These are phyloP conservation scores for Plicaturopsis crispa DNA, from an alignment of 768 basidiomycete species.

Conservation along the genomic window DNA sequence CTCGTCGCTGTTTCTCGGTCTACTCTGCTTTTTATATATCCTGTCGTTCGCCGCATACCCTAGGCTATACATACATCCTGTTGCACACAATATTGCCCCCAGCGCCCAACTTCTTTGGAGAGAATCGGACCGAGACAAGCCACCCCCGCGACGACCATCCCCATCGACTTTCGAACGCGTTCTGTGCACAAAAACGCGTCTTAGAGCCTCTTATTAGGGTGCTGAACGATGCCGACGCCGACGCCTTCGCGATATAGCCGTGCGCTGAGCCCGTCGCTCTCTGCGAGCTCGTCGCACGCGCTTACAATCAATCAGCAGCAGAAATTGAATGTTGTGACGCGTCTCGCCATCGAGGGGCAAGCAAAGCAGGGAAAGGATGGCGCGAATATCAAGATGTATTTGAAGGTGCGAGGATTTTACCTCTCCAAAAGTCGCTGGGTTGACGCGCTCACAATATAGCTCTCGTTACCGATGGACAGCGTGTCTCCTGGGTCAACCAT, in stretches of 20 bases:
- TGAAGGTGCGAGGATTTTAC: constrained; percentile 48
- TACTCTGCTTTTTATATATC: no score
- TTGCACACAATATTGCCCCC: no score
- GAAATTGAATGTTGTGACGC: constrained; percentile 63
- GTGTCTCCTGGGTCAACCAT: constrained; percentile 61
- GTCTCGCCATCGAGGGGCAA: constrained; percentile 69
- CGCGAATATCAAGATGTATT: constrained; percentile 64
- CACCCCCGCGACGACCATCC: no score
- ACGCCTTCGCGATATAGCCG: neutral
- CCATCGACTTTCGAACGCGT: no score
- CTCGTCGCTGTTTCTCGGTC: no score
- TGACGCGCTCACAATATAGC: constrained; percentile 25
- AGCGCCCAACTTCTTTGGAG: no score
- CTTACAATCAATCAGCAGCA: constrained; percentile 10
- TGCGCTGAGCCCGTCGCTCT: neutral
- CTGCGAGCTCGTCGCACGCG: neutral
- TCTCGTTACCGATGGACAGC: constrained; percentile 60
- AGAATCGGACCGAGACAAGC: no score
- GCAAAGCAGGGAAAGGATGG: constrained; percentile 59
- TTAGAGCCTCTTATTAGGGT: no score
- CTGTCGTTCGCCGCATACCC: no score
- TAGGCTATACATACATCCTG: no score
- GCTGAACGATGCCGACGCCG: neutral
- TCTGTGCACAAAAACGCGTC: no score
- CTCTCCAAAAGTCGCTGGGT: neutral